Evolutionary conservation across 2,329 filamentous ascomycete species (phyloP).

Genomic region (Cladosporium sphaerospermum): DNA sequence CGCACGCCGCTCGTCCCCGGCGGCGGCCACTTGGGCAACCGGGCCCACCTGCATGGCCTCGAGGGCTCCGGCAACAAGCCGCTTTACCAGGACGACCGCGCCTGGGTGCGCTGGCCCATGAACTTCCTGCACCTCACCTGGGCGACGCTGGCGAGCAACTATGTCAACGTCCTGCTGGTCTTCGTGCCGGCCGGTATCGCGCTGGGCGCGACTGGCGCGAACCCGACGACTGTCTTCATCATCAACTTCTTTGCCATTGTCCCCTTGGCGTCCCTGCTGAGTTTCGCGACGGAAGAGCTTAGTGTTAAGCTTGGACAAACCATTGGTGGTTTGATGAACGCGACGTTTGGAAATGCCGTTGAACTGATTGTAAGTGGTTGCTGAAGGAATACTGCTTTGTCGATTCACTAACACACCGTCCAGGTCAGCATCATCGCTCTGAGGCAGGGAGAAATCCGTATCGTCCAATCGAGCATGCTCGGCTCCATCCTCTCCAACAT

Average conservation of each 20-base stretch:
- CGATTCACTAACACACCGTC: not conserved
- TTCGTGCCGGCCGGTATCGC: slow-evolving; percentile 68
- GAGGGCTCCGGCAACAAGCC: slow-evolving; percentile 13
- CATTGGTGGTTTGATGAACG: slow-evolving; percentile 81
- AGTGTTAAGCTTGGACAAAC: slow-evolving; percentile 73
- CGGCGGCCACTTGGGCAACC: slow-evolving; percentile 16
- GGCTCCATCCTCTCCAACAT: slow-evolving; percentile 94
- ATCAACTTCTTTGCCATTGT: slow-evolving; percentile 94
- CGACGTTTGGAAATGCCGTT: slow-evolving; percentile 67
- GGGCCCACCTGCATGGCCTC: slow-evolving; percentile 9
- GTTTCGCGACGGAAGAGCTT: slow-evolving; percentile 86
- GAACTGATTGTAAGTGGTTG: slow-evolving; percentile 35
- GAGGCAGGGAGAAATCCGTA: slow-evolving; percentile 76
- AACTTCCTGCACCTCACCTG: slow-evolving; percentile 34
- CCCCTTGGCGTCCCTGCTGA: slow-evolving; percentile 77
- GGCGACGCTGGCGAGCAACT: slow-evolving; percentile 43
- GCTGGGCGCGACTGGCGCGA: slow-evolving; percentile 57
- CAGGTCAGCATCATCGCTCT: slow-evolving; percentile 91
- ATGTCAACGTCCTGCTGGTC: slow-evolving; percentile 65
- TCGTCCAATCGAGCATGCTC: slow-evolving; percentile 97
- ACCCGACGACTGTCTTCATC: slow-evolving; percentile 62
- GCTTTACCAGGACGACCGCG: slow-evolving; percentile 24
- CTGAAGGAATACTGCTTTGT: not conserved
- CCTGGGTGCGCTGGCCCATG: slow-evolving; percentile 28
- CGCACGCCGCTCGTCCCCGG: slow-evolving; percentile 23